Conservation (phyloP, 2,329 filamentous ascomycete genomes). For the Pyrenophora graminea region DNA sequence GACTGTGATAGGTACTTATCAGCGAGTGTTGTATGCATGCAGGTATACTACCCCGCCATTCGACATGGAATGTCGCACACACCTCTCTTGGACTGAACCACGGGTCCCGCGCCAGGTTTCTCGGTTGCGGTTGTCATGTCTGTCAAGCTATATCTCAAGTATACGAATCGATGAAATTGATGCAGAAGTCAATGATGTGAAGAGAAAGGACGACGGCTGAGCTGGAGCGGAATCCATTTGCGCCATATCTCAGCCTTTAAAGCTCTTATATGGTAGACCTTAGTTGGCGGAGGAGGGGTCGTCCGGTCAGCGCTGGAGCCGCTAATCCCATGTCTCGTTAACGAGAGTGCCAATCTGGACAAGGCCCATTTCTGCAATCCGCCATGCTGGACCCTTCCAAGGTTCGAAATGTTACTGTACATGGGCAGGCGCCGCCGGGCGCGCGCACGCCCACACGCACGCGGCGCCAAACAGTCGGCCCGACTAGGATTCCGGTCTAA, state of each 20-base stretch:
- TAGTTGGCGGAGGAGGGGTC: slow-evolving; percentile 15
- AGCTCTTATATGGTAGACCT: too few species aligned
- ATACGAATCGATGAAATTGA: background rate
- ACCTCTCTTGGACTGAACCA: slow-evolving; percentile 47
- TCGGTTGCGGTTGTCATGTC: slow-evolving; percentile 10
- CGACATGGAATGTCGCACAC: slow-evolving; percentile 3
- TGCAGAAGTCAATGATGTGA: background rate
- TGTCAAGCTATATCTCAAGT: background rate
- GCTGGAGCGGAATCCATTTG: background rate
- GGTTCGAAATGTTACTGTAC: too few species aligned
- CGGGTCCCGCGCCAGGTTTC: slow-evolving; percentile 14
- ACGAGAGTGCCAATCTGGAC: slow-evolving; percentile 8
- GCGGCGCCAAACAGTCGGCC: slow-evolving; percentile 3
- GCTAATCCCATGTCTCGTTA: slow-evolving; percentile 12
- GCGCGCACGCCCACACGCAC: too few species aligned
- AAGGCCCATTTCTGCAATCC: background rate
- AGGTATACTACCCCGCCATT: background rate
- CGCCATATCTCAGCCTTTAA: slow-evolving; percentile 3
- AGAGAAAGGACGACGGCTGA: background rate
- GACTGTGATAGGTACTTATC: slow-evolving; percentile 55
- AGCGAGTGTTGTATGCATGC: background rate
- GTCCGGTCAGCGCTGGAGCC: background rate
- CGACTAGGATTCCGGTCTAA: too few species aligned
- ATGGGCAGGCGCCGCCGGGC: too few species aligned
- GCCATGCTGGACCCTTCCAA: too few species aligned